phyloP scores from a whole-genome alignment of 2,329 filamentous ascomycete genomes.

The Rhytidhysteron rufulum region DNA sequence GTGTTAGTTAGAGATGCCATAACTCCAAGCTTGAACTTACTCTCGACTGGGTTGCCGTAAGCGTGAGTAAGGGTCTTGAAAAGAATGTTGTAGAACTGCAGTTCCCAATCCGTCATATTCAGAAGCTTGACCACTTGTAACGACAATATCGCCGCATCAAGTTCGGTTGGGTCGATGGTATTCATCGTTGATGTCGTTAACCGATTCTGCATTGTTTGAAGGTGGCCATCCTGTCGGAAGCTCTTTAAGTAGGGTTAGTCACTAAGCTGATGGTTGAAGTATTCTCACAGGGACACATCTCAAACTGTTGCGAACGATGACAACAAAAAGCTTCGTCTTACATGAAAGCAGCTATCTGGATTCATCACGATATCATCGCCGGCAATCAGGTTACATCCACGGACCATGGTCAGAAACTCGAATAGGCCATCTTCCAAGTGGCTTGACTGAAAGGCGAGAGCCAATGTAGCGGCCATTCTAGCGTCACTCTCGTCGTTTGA shows the following conservation, averaged over 20 bases:
- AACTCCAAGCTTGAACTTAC: slow-evolving; percentile 3
- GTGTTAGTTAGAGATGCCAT: not conserved
- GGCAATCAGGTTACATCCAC: slow-evolving; percentile 33
- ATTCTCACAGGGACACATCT: no score
- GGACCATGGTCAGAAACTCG: slow-evolving; percentile 36
- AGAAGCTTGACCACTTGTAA: slow-evolving; percentile 22
- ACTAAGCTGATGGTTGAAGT: no score
- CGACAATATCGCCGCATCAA: slow-evolving; percentile 28
- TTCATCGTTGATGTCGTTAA: slow-evolving; percentile 16
- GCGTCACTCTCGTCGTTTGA: slow-evolving; percentile 31
- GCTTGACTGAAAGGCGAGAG: slow-evolving; percentile 35
- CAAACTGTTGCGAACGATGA: not conserved
- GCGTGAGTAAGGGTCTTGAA: slow-evolving; percentile 22
- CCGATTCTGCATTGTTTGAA: slow-evolving; percentile 26
- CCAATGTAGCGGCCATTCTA: slow-evolving; percentile 33
- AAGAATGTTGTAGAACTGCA: slow-evolving; percentile 22
- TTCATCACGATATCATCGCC: slow-evolving; percentile 16
- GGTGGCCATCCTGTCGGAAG: slow-evolving; percentile 29
- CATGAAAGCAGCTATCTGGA: slow-evolving; percentile 25
- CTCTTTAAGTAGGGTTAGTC: slow-evolving; percentile 10
- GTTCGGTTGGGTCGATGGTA: slow-evolving; percentile 20
- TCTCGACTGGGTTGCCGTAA: slow-evolving; percentile 24
- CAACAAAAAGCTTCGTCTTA: slow-evolving; percentile 9
- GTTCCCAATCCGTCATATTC: slow-evolving; percentile 25
- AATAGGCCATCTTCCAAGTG: slow-evolving; percentile 34